A percentile compares a stretch with the other conserved stretches of the same genome.
These are phyloP conservation scores for Suillus clintonianus DNA, from an alignment of 768 basidiomycete genomes.

Conservation along the genomic window DNA sequence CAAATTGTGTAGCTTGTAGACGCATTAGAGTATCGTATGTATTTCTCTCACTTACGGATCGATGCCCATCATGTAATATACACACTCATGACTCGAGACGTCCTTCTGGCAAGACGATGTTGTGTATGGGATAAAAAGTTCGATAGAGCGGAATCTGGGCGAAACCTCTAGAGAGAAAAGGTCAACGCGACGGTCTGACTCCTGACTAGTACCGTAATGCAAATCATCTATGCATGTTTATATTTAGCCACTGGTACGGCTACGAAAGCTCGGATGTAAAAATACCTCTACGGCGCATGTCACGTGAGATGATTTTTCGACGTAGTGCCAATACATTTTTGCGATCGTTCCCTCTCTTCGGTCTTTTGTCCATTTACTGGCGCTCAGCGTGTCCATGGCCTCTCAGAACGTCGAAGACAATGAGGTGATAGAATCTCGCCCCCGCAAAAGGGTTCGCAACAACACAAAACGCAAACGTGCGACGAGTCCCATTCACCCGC, in stretches of 20 bases:
- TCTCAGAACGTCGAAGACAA: conserved; percentile 10
- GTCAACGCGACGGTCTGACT: not conserved
- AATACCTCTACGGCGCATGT: not conserved
- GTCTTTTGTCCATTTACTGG: not conserved
- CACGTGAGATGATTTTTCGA: conserved; percentile 7
- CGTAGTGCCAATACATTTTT: not conserved
- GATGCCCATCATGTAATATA: not conserved
- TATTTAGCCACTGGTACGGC: not conserved
- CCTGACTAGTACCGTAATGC: not conserved
- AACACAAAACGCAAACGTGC: conserved; percentile 4
- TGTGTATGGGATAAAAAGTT: too few relatives aligned
- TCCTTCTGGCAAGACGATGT: not conserved
- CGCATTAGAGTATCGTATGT: not conserved
- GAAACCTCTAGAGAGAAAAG: not conserved
- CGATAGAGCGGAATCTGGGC: not conserved
- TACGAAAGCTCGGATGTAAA: not conserved
- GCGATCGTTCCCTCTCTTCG: not conserved
- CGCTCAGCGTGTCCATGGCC: conserved; percentile 14
- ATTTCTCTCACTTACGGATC: not conserved
- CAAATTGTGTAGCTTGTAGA: not conserved
- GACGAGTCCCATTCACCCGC: conserved; percentile 8
- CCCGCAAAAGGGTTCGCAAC: conserved; percentile 26
- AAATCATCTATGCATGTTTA: not conserved
- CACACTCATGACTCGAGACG: not conserved
- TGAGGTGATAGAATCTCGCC: conserved; percentile 16